Evolutionary conservation across 345 rosid species (phyloP), one percentile per base, ranked within the genome.

Genomic region (Mangifera indica): DNA sequence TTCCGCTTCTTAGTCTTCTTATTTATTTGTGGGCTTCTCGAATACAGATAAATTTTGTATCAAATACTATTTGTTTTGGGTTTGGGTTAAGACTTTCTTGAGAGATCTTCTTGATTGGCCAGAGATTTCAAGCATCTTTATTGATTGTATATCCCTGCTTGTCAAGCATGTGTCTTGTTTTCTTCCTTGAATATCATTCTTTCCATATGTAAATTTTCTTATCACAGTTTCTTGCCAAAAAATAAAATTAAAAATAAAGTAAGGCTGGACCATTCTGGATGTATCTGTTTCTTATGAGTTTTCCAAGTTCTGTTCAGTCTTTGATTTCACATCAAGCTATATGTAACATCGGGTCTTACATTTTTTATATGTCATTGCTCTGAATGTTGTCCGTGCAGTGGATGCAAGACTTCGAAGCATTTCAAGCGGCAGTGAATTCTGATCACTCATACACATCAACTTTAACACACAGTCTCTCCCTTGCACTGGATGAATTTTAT

Each of bases 351-450:
- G 54, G 49, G 24, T 72, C 40, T 24, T 61, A 25, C 56, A 15
- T 58, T 10, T 22, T 24, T 18, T 52, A 21, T 11, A 18, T 45
- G 18, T 40, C 10, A 9, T 60, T 55, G 24, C 22, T 62, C 65
- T 60, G 54, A 65, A 21, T 49, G 2, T 13, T 37, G 24, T 62
- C 48, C 20, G 51, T 63, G 75, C 84, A 91, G 97, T 91, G 97
- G 97, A 89, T 91, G 92, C 81, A 86, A 76, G 97, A 91, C 77
- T 91, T 87, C 29, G 91, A 91, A 67, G 87, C 86, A 25, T 91
- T 91, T 75, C 93, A 91, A 71, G 84, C 88, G 10, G 93, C 93
- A 21, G 22, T 81, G 34, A 83, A 80, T 74, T 69, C 85, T n/a
- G 97, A 91, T 81, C 64, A 80, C 51, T 81, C 97, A 0, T 84